Base-by-base conservation (phyloP, 228 moss, liverwort and hornwort species). In the Sphagnum magellanicum region DNA sequence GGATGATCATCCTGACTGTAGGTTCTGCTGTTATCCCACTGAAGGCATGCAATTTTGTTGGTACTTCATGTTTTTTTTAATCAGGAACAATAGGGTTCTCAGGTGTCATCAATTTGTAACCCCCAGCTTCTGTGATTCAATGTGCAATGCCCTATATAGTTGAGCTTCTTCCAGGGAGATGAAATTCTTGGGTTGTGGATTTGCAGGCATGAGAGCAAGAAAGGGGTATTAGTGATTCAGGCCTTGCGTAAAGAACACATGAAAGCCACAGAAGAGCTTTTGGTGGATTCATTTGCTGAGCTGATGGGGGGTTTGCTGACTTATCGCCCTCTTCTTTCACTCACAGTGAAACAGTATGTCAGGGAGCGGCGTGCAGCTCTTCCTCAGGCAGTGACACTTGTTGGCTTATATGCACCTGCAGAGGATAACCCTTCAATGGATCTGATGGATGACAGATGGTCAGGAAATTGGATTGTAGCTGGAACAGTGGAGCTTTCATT, bases 261-360 rank as follows among this genome's bases (percentile, higher is more conserved):
- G 88, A 77, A 69, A 64, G 83, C 78, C 52, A 88, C 78, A 4
- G 91, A 97, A 74, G 90, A 88, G 64, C 88, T 97, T 17, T 71
- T 93, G 73, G 93, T 97, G 70, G 90, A 97, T 66, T 97, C 97
- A 0, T 97, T 97, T 64, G 91, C 97, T 9, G 93, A 97, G 83
- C 82, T 97, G 68, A 93, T 97, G 91, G 97, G 96, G 6, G 90
- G 97, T 50, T 61, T 97, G 0, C 81, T 97, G 47, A 91, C 90
- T 6, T 97, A 93, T 68, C 93, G 93, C 4, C 97, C 97, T 15
- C 78, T 97, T 53, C 65, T 97, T 49, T 84, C 90, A 48, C 74
- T 97, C 60, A 97, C 93, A 16, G 97, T 97, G 49, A 80, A 83
- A 64, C 97, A 93, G 68, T 93, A 97, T 51, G 77, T 97, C 65